phyloP scores from a whole-genome alignment of 2,329 filamentous ascomycete species.

The Penicillium thymicola region DNA sequence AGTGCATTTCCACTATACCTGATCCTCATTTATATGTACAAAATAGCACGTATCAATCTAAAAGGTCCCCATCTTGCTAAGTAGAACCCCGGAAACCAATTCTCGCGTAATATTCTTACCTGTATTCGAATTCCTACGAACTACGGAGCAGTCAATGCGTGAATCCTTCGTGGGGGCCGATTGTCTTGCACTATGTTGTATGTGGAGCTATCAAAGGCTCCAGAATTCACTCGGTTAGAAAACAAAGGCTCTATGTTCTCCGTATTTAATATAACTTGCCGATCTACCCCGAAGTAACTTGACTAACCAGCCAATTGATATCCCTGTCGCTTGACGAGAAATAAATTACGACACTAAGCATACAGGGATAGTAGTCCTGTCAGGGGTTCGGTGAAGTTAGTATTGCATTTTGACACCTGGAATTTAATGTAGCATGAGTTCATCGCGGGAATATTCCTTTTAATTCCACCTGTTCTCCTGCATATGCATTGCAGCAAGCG shows the following conservation, averaged over 20 bases:
- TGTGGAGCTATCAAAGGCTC: neutral
- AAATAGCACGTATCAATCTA: too few relatives aligned
- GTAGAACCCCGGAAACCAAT: neutral
- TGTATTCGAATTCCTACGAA: neutral
- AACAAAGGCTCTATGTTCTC: neutral
- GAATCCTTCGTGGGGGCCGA: neutral
- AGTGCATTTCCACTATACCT: neutral
- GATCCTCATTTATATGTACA: too few relatives aligned
- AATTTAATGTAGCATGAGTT: neutral
- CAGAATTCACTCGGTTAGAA: neutral
- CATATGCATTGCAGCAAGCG: neutral
- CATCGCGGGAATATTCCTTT: neutral
- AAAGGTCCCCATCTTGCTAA: neutral
- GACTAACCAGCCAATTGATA: neutral
- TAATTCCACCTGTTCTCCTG: neutral
- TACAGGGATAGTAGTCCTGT: neutral
- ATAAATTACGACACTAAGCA: neutral
- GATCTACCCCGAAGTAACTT: neutral
- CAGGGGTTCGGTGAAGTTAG: neutral
- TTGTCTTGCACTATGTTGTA: neutral
- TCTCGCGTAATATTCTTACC: neutral
- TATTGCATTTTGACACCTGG: neutral
- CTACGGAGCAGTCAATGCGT: neutral
- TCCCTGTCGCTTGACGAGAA: neutral
- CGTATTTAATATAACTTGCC: neutral